Conservation (phyloP, 2,329 filamentous ascomycete genomes). For the Aspergillus unguis region DNA sequence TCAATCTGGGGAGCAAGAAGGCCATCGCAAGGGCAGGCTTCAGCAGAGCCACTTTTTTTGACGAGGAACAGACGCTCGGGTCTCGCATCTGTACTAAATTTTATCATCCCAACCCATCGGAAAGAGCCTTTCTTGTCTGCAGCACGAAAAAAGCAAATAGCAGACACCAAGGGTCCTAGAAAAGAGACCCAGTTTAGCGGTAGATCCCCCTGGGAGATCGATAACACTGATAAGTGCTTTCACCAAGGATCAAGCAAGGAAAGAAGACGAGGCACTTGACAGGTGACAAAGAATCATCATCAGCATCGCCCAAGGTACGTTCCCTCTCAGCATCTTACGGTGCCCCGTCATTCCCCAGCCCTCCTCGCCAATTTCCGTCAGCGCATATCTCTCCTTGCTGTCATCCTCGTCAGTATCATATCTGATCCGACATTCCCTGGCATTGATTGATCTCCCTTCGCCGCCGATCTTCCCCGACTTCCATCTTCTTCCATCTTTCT, state of each 20-base stretch:
- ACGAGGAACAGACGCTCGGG: conserved; percentile 2
- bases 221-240: conserved; percentile 21
- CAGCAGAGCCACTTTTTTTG: conserved; percentile 6
- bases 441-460: conserved; percentile 16
- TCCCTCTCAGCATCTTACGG: conserved; percentile 1
- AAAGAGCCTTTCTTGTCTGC: conserved; percentile 2
- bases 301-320: conserved; percentile 6
- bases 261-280: too few species aligned
- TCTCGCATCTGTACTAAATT: not conserved
- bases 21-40: conserved; percentile 7
- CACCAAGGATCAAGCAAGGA: not conserved
- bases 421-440: conserved; percentile 22
- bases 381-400: conserved; percentile 10
- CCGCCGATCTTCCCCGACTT: conserved; percentile 17
- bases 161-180: conserved; percentile 6
- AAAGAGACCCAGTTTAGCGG: conserved; percentile 8
- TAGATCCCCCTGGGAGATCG: conserved; percentile 26
- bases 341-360: conserved; percentile 7
- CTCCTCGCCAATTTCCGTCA: not conserved
- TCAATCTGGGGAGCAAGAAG: conserved; percentile 27
- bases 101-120: conserved; percentile 7
- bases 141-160: conserved; percentile 12
- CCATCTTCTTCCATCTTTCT: conserved; percentile 5
- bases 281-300: conserved; percentile 4
- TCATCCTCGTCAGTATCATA: conserved; percentile 17